These are phyloP conservation scores for Conticribra weissflogii DNA, from an alignment of 108 stramenopile genomes.

Conservation along the genomic window DNA sequence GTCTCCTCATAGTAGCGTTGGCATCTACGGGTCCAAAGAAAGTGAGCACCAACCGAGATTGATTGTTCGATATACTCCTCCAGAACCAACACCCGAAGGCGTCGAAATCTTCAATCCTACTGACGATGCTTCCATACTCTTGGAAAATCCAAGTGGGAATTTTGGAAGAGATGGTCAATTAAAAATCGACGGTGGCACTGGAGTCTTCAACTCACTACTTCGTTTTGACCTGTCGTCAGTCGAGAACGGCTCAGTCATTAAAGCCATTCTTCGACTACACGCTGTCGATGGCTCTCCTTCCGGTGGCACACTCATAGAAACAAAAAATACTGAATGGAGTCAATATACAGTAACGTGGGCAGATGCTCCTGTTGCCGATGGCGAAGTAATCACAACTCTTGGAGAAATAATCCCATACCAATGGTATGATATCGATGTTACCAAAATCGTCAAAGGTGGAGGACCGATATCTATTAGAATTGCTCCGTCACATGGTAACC, in stretches of 20 bases:
- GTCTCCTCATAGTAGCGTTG: slow-evolving; percentile 39
- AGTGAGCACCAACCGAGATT: slow-evolving; percentile 37
- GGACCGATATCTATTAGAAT: slow-evolving; percentile 42
- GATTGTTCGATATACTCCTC: slow-evolving; percentile 30
- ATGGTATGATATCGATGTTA: slow-evolving; percentile 44
- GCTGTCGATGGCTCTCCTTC: slow-evolving; percentile 49
- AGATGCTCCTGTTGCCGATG: slow-evolving; percentile 35
- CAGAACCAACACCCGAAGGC: slow-evolving; percentile 32
- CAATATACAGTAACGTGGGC: slow-evolving; percentile 39
- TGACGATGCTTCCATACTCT: slow-evolving; percentile 42
- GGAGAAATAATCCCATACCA: slow-evolving; percentile 40
- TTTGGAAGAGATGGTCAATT: slow-evolving; percentile 39
- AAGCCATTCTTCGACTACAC: slow-evolving; percentile 46
- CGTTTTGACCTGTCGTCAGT: slow-evolving; percentile 45
- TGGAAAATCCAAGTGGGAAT: slow-evolving; percentile 27
- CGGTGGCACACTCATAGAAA: slow-evolving; percentile 38
- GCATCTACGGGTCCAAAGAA: slow-evolving; percentile 42
- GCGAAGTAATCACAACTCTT: slow-evolving; percentile 28
- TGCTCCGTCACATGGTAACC: slow-evolving; percentile 40
- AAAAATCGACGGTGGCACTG: slow-evolving; percentile 33
- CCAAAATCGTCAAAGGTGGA: slow-evolving; percentile 30
- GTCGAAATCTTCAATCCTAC: slow-evolving; percentile 26
- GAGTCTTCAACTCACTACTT: slow-evolving; percentile 37
- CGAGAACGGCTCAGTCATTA: slow-evolving; percentile 31
- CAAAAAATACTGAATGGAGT: slow-evolving; percentile 28